Evolutionary conservation across 2,329 filamentous ascomycete species (phyloP).

Genomic region (Sporothrix curviconia): DNA sequence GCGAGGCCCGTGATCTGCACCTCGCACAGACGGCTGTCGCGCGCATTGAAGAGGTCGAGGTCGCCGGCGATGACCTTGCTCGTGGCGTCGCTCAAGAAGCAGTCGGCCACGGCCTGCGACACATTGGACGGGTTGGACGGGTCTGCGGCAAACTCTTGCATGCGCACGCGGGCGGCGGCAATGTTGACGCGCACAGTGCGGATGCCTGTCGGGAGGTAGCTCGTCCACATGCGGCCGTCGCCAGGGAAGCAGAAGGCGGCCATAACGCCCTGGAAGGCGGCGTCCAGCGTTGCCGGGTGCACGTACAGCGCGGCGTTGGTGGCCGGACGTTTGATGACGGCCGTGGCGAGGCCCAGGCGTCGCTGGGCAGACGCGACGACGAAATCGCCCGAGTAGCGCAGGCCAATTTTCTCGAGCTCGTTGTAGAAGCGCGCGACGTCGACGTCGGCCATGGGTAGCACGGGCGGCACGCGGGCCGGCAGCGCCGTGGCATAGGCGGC

Average conservation of each 20-base stretch:
- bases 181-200: slow-evolving; percentile 14
- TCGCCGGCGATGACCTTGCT: slow-evolving; percentile 18
- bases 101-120: slow-evolving; percentile 13
- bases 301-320: slow-evolving; percentile 22
- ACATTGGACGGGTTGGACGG: neutral
- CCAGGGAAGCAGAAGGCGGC: slow-evolving; percentile 29
- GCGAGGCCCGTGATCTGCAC: slow-evolving; percentile 14
- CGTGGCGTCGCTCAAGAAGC: slow-evolving; percentile 13
- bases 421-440: slow-evolving; percentile 14
- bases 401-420: slow-evolving; percentile 13
- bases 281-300: slow-evolving; percentile 31
- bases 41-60: slow-evolving; percentile 12
- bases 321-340: slow-evolving; percentile 5
- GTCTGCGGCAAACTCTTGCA: neutral
- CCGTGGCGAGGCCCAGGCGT: slow-evolving; percentile 6
- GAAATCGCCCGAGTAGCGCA: slow-evolving; percentile 16
- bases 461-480: slow-evolving; percentile 9
- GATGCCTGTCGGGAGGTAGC: slow-evolving; percentile 28
- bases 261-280: slow-evolving; percentile 30
- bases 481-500: too few relatives aligned
- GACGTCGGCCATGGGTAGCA: slow-evolving; percentile 13
- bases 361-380: slow-evolving; percentile 11
- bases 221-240: slow-evolving; percentile 28
- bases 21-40: slow-evolving; percentile 11
- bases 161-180: slow-evolving; percentile 8